Percentiles rank a stretch among this genome's conserved stretches.
Evolutionary conservation across 805 yeast species (phyloP).

Genomic region (Saccharomycopsis capsularis): DNA sequence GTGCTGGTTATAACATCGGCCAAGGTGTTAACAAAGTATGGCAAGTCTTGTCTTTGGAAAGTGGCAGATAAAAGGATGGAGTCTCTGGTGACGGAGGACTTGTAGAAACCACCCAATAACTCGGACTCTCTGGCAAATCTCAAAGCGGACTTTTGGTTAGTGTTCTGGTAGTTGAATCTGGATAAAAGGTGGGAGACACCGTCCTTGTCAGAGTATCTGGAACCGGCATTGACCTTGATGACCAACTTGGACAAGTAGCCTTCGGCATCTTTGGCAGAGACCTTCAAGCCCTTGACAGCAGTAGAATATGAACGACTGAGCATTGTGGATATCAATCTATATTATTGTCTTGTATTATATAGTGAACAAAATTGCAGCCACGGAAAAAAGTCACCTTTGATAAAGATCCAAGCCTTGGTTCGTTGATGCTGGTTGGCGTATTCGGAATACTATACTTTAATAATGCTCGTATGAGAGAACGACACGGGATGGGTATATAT

Average conservation of each 20-base stretch:
- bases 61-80: constrained; percentile 69
- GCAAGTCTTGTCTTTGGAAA: constrained; percentile 82
- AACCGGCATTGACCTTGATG: constrained; percentile 81
- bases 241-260: constrained; percentile 69
- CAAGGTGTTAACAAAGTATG: constrained; percentile 82
- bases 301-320: constrained; percentile 26
- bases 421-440: too few species aligned
- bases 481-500: too few species aligned
- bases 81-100: constrained; percentile 73
- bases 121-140: constrained; percentile 93
- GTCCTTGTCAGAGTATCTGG: constrained; percentile 58
- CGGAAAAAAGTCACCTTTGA: too few species aligned
- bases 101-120: constrained; percentile 79
- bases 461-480: too few species aligned
- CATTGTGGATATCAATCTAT: too few species aligned
- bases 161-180: constrained; percentile 78
- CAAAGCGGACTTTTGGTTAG: constrained; percentile 75
- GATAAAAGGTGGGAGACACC: constrained; percentile 85
- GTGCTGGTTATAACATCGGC: constrained; percentile 68
- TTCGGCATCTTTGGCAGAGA: constrained; percentile 50
- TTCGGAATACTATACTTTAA: too few species aligned
- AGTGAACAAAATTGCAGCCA: too few species aligned
- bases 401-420: too few species aligned
- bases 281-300: constrained; percentile 38
- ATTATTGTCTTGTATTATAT: too few species aligned